A percentile compares a stretch with the other conserved stretches of the same genome.
phyloP scores from a whole-genome alignment of 208 protist species.

The Wallacemonas sp. region DNA sequence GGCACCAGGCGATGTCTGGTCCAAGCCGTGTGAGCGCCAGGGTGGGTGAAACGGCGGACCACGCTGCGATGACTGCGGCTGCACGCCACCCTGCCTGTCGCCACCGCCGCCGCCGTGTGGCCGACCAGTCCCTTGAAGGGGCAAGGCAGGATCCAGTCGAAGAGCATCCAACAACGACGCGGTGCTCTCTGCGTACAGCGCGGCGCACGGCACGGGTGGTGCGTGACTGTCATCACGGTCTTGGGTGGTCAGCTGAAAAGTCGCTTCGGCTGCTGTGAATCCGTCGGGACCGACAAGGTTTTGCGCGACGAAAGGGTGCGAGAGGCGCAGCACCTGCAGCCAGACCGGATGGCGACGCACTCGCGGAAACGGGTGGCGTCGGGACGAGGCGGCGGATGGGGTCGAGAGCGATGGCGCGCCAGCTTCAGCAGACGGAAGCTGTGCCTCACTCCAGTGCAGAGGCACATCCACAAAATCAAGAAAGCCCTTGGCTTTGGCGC shows the following conservation, averaged over 20 bases:
- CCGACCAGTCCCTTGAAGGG: constrained; percentile 50
- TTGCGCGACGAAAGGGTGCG: constrained; percentile 41
- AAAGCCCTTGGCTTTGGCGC: constrained; percentile 71
- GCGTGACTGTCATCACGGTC: neutral
- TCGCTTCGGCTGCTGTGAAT: neutral
- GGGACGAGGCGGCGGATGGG: no score
- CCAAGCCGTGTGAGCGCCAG: constrained; percentile 7
- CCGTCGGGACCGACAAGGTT: constrained; percentile 29
- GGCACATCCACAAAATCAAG: constrained; percentile 77
- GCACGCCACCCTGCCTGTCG: neutral
- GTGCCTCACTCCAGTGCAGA: constrained; percentile 12
- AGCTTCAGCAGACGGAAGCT: neutral
- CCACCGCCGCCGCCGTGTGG: neutral
- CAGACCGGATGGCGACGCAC: constrained; percentile 67
- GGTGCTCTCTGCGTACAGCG: constrained; percentile 32
- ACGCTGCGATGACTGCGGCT: neutral
- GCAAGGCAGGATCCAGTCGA: constrained; percentile 33
- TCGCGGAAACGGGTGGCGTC: constrained; percentile 17
- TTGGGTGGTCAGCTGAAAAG: neutral
- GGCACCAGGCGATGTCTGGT: neutral
- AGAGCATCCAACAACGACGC: constrained; percentile 36
- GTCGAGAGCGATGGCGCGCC: no score
- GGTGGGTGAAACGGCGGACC: constrained; percentile 6
- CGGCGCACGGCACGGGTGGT: constrained; percentile 1
- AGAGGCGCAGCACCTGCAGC: constrained; percentile 54